Base-by-base conservation (phyloP, 2,329 filamentous ascomycete genomes). In the Xylariaceae sp. region DNA sequence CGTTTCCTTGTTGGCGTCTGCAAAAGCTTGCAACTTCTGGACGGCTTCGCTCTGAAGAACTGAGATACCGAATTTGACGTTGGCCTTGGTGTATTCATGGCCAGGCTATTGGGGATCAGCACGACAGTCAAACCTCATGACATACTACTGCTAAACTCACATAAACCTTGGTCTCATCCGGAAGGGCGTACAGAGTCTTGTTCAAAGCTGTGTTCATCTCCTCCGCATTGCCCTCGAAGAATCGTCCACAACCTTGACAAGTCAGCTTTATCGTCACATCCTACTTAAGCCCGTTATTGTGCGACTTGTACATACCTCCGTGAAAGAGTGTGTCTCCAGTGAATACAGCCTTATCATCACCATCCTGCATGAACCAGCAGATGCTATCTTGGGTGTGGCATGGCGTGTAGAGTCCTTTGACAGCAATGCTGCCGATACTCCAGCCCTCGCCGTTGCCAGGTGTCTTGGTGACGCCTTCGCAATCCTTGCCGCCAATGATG, bases 301-400 rank as follows among this genome's bases (percentile, higher is more conserved):
- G 22, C 22, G 6, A 6, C 22, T 6, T 11, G 22, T 11, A 47
- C 52, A 39, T 64, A 88, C 87, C 90, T 44, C 86, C 90, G 60
- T 95, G 91, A 68, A 98, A 98, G 29, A 98, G 71, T 0, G 93
- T 98, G 62, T 98, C 93, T 9, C 93, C 93, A 0, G 93, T 97
- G 60, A 98, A 98, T 3, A 98, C 89, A 7, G 78, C 90, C 55
- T 79, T 83, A 42, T 77, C 69, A 36, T 79, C 71, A 16, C 81
- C 83, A 58, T 98, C 91, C 65, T 95, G 80, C 72, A 93, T 82
- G 54, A 83, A 88, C 71, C 83, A 98, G 73, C 93, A 98, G 62
- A 98, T 95, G 64, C 90, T 96, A 69, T 98, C 93, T 69, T 96
- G 90, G 1, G 93, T 98, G 64, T 98, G 93, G 65, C 93, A 98